Percentiles rank a stretch among this genome's conserved stretches.
phyloP scores from a whole-genome alignment of 352 stramenopile genomes.

The Phytophthora brassicae region DNA sequence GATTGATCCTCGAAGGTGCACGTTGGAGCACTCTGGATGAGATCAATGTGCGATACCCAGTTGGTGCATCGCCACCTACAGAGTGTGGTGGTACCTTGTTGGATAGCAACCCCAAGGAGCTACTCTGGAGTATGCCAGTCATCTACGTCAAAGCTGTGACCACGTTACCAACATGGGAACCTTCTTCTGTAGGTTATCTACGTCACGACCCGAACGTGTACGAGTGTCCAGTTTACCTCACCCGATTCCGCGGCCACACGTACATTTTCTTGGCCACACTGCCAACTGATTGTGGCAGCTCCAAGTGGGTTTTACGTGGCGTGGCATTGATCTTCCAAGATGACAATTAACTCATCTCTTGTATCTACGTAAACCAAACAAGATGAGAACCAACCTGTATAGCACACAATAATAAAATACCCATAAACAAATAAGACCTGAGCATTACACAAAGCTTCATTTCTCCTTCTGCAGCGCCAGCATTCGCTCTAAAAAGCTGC shows the following conservation, averaged over 20 bases:
- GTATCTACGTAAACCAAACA: conserved; percentile 16
- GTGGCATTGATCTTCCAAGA: conserved; percentile 95
- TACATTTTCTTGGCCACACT: conserved; percentile 97
- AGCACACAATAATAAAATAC: conserved; percentile 9
- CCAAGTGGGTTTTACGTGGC: conserved; percentile 95
- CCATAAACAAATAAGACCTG: conserved; percentile 6
- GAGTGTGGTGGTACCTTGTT: conserved; percentile 89
- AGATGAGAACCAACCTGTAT: conserved; percentile 9
- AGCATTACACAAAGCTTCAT: conserved; percentile 7
- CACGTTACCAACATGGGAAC: conserved; percentile 93
- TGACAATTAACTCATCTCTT: conserved; percentile 80
- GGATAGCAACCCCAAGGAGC: conserved; percentile 95
- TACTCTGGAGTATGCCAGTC: conserved; percentile 91
- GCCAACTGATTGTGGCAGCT: conserved; percentile 86
- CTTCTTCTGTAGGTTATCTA: conserved; percentile 94
- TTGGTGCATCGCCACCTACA: conserved; percentile 80
- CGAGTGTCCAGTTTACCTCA: conserved; percentile 97
- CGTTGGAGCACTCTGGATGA: conserved; percentile 91
- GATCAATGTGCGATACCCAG: conserved; percentile 86
- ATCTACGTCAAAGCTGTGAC: conserved; percentile 96
- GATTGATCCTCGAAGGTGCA: conserved; percentile 96
- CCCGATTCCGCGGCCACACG: conserved; percentile 94
- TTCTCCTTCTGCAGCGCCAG: conserved; percentile 51
- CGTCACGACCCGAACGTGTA: conserved; percentile 92
- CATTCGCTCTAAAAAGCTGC: conserved; percentile 78